These are phyloP conservation scores for Coemansia guatemalensis DNA, from an alignment of 192 early-diverging fungal genomes.

Conservation along the genomic window DNA sequence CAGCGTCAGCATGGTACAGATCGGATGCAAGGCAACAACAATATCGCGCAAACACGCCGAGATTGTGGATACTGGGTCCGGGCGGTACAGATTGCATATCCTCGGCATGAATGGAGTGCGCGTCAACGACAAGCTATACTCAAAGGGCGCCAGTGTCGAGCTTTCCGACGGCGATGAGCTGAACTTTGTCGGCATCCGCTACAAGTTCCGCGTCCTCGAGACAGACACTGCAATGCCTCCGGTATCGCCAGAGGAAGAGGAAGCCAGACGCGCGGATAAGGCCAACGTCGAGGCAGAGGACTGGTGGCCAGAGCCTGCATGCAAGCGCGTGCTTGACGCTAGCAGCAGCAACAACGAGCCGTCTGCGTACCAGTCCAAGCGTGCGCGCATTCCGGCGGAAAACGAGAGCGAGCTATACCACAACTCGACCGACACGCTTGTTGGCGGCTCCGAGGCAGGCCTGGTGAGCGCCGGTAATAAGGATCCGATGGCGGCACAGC, in stretches of 20 bases:
- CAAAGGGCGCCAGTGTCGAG: conserved; percentile 16
- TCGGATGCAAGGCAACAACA: conserved; percentile 36
- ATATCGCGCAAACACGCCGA: conserved; percentile 49
- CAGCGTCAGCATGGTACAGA: conserved; percentile 39
- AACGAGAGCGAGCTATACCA: conserved; percentile 9
- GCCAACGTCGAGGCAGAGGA: conserved; percentile 19
- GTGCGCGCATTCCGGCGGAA: conserved; percentile 17
- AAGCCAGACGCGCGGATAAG: not conserved
- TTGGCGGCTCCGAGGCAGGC: conserved; percentile 28
- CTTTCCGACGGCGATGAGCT: conserved; percentile 38
- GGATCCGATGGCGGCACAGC: conserved; percentile 8
- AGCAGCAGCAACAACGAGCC: not conserved
- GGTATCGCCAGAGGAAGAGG: not conserved
- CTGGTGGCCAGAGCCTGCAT: conserved; percentile 42
- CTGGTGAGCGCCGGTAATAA: conserved; percentile 5
- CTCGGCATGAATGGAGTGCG: conserved; percentile 53
- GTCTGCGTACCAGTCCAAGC: conserved; percentile 13
- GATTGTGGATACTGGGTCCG: conserved; percentile 15
- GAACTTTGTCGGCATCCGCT: conserved; percentile 55
- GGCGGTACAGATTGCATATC: conserved; percentile 30
- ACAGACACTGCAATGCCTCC: not conserved
- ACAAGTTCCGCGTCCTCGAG: conserved; percentile 36
- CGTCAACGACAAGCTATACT: conserved; percentile 38
- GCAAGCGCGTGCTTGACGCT: conserved; percentile 22
- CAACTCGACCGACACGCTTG: conserved; percentile 46